Conservation (phyloP, 208 protist species). For the Vickermania spadyakhi region DNA sequence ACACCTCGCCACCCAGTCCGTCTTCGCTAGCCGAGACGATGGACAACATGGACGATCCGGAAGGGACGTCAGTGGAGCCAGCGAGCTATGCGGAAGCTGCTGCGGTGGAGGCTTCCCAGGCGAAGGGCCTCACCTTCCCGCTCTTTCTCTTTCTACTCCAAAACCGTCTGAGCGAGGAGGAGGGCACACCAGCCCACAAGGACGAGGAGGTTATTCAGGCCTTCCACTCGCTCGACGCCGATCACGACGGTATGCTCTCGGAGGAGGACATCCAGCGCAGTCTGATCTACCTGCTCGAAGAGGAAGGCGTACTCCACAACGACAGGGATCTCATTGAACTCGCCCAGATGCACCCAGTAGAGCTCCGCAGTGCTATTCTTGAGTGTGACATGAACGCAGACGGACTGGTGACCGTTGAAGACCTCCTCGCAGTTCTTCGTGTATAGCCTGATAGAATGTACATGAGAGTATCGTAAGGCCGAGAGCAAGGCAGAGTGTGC, state of each 20-base stretch:
- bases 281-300: slow-evolving; percentile 18
- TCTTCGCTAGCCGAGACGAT: background rate
- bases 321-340: slow-evolving; percentile 34
- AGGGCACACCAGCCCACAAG: slow-evolving; percentile 7
- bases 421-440: slow-evolving; percentile 32
- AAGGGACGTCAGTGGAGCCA: too few species aligned
- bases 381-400: slow-evolving; percentile 66
- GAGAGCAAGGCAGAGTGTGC: background rate
- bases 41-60: background rate
- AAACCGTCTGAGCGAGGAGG: slow-evolving; percentile 10
- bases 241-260: slow-evolving; percentile 46
- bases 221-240: slow-evolving; percentile 38
- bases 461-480: too few species aligned
- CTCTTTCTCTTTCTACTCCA: slow-evolving; percentile 62
- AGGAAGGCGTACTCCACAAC: slow-evolving; percentile 20
- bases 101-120: background rate
- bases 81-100: background rate
- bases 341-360: slow-evolving; percentile 37
- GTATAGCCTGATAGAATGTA: slow-evolving; percentile 8
- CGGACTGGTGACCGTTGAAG: slow-evolving; percentile 40
- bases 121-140: slow-evolving; percentile 28
- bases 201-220: slow-evolving; percentile 21
- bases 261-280: slow-evolving; percentile 29
- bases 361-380: slow-evolving; percentile 30
- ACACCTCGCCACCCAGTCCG: background rate